Evolutionary conservation across 495 filamentous ascomycete species (phyloP).

Genomic region (Neurospora cerealis): DNA sequence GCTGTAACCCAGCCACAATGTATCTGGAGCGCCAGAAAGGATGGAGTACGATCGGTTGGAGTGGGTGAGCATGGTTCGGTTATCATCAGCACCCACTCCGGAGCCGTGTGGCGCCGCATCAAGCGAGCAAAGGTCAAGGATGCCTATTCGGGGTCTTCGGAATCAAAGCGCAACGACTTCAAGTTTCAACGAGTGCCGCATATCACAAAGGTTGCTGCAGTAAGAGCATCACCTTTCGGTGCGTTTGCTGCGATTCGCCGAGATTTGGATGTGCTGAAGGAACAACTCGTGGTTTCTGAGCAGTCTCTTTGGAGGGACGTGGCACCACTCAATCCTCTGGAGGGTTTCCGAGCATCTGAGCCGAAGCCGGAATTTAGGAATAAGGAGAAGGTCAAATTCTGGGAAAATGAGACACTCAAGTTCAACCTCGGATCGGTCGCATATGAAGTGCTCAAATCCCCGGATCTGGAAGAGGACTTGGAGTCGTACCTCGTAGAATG

Average conservation of each 20-base stretch:
- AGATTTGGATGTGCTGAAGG: slow-evolving; percentile 72
- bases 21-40: slow-evolving; percentile 85
- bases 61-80: slow-evolving; percentile 91
- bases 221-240: slow-evolving; percentile 79
- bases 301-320: slow-evolving; percentile 67
- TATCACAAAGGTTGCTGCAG: slow-evolving; percentile 70
- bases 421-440: slow-evolving; percentile 26
- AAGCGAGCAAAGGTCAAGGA: slow-evolving; percentile 74
- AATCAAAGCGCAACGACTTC: slow-evolving; percentile 65
- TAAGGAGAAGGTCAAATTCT: slow-evolving; percentile 26
- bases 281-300: slow-evolving; percentile 55
- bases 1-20: slow-evolving; percentile 64
- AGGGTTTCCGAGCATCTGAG: slow-evolving; percentile 30
- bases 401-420: slow-evolving; percentile 20
- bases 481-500: slow-evolving; percentile 28
- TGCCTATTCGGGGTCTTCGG: slow-evolving; percentile 40
- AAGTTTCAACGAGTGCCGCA: slow-evolving; percentile 87
- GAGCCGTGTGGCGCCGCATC: slow-evolving; percentile 81
- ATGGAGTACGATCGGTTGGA: slow-evolving; percentile 69
- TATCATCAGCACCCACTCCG: slow-evolving; percentile 84
- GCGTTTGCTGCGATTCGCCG: slow-evolving; percentile 80
- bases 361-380: slow-evolving; percentile 7
- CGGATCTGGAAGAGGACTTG: slow-evolving; percentile 49
- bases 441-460: slow-evolving; percentile 40
- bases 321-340: slow-evolving; percentile 55